Evolutionary conservation across 495 filamentous ascomycete genomes (phyloP).

Genomic region (Hypoxylon fragiforme): DNA sequence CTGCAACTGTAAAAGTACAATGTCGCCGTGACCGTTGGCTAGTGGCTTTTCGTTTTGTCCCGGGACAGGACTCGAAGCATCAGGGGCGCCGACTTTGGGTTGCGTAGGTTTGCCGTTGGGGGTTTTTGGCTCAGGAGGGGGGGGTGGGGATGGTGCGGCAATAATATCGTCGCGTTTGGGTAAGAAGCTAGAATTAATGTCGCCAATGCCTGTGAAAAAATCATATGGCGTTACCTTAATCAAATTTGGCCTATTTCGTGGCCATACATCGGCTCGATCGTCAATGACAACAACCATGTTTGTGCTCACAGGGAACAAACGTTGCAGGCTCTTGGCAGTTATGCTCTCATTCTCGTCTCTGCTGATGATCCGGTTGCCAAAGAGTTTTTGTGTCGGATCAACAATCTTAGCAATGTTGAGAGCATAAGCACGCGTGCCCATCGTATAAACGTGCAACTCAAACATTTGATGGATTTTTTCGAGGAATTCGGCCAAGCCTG

Average conservation of each 20-base stretch:
- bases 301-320: conserved; percentile 93
- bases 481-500: conserved; percentile 82
- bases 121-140: conserved; percentile 23
- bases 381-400: conserved; percentile 85
- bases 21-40: conserved; percentile 70
- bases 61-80: conserved; percentile 1
- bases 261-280: conserved; percentile 97
- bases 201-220: conserved; percentile 96
- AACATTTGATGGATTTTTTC: conserved; percentile 77
- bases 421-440: conserved; percentile 96
- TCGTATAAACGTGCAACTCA: conserved; percentile 97
- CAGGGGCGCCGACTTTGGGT: conserved; percentile 2
- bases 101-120: conserved; percentile 18
- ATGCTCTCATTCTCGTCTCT: conserved; percentile 95
- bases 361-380: conserved; percentile 92
- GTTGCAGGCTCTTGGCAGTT: conserved; percentile 83
- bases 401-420: conserved; percentile 89
- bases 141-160: conserved; percentile 48
- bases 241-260: conserved; percentile 86
- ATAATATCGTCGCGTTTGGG: conserved; percentile 84
- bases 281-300: conserved; percentile 99
- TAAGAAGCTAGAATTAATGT: conserved; percentile 98
- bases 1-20: conserved; percentile 71
- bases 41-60: conserved; percentile 49
- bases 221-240: conserved; percentile 95